Evolutionary conservation across 306 rosid species (phyloP).

Genomic region (Gleditsia sinensis): DNA sequence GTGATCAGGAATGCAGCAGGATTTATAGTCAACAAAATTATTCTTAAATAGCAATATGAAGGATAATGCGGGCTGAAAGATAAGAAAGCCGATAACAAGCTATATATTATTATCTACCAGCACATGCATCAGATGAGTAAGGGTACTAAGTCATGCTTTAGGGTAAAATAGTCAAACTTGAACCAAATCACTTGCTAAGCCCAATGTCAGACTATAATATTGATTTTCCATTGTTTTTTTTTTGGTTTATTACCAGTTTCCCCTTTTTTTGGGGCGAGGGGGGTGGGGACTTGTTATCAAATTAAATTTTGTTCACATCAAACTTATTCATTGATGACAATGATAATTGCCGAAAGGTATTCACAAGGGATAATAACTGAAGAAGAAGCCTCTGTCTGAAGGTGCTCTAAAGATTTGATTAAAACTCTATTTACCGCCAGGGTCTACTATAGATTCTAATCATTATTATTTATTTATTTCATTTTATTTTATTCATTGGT

Average conservation of each 20-base stretch:
- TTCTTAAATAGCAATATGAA: neutral
- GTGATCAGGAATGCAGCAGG: constrained; percentile 40
- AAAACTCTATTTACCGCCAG: neutral
- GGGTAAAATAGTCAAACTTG: constrained; percentile 14
- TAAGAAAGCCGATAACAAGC: neutral
- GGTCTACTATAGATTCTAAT: neutral
- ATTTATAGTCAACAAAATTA: constrained; percentile 30
- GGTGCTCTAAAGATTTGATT: no score
- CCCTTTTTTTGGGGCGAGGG: no score
- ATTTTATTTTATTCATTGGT: no score
- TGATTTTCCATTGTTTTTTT: neutral
- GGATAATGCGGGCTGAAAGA: neutral
- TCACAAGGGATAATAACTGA: neutral
- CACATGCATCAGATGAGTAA: constrained; percentile 1
- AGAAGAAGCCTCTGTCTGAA: neutral
- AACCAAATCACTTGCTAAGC: no score
- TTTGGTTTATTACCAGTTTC: neutral
- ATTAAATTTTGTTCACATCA: no score
- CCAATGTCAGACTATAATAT: neutral
- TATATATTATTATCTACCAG: constrained; percentile 1
- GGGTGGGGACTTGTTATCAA: neutral
- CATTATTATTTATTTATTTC: neutral
- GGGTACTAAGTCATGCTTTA: no score
- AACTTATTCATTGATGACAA: constrained; percentile 7
- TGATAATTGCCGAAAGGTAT: no score